A percentile compares a stretch with the other conserved stretches of the same genome.
Evolutionary conservation across 2,329 filamentous ascomycete species (phyloP).

Genomic region (Paracorniculantispora psalliotae): DNA sequence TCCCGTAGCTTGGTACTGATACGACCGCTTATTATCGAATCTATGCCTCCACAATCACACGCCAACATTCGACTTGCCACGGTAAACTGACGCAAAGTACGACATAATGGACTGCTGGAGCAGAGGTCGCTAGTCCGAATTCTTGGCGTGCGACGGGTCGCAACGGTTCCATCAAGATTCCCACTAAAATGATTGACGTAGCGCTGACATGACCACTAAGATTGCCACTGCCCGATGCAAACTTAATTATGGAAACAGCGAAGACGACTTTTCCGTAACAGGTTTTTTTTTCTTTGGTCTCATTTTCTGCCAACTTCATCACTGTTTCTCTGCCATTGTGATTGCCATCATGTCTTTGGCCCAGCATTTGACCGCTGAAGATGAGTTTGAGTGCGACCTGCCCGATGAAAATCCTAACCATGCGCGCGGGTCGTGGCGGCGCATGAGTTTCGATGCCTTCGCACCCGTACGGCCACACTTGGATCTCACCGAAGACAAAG

Average conservation of each 20-base stretch:
- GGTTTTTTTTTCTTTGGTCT: not conserved
- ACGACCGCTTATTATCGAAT: too few relatives aligned
- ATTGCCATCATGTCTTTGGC: not conserved
- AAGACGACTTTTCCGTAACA: not conserved
- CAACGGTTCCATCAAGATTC: not conserved
- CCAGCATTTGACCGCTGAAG: slow-evolving; percentile 4
- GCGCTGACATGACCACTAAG: not conserved
- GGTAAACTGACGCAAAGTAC: too few relatives aligned
- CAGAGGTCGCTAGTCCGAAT: too few relatives aligned
- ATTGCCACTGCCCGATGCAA: not conserved
- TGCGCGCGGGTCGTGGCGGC: slow-evolving; percentile 1
- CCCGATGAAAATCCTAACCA: not conserved
- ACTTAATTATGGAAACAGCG: not conserved
- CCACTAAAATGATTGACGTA: slow-evolving; percentile 1
- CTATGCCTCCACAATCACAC: not conserved
- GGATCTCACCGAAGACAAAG: not conserved
- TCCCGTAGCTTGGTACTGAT: too few relatives aligned
- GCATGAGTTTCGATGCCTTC: slow-evolving; percentile 10
- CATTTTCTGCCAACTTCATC: not conserved
- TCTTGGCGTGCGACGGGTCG: too few relatives aligned
- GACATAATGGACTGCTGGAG: too few relatives aligned
- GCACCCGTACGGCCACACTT: not conserved
- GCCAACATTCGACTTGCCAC: not conserved
- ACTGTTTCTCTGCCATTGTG: not conserved
- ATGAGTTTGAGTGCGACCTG: slow-evolving; percentile 2